phyloP scores from a whole-genome alignment of 306 rosid genomes.

The Trichosanthes cucumerina region DNA sequence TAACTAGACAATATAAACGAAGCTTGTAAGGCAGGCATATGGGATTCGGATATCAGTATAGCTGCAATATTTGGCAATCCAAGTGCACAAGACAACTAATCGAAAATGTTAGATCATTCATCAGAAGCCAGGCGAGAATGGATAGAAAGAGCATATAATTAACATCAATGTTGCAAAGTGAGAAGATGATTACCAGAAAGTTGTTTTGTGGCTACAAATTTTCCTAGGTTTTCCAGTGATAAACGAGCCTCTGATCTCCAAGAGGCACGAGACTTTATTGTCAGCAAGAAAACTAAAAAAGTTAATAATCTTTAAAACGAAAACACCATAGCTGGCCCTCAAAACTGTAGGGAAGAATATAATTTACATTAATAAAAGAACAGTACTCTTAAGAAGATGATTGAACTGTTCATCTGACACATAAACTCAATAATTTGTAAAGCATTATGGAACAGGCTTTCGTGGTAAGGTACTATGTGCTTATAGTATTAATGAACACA shows the following conservation, averaged over 20 bases:
- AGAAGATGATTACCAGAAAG: conserved; percentile 1
- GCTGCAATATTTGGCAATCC: background rate
- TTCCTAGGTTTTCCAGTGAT: background rate
- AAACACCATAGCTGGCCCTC: background rate
- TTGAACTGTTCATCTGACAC: background rate
- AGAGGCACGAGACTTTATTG: background rate
- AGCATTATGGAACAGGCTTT: background rate
- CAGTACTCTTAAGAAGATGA: background rate
- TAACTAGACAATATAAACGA: background rate
- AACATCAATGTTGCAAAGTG: background rate
- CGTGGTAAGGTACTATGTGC: background rate
- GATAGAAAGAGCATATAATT: background rate
- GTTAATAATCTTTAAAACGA: background rate
- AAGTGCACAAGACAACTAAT: background rate
- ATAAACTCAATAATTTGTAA: background rate
- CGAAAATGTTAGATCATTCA: background rate
- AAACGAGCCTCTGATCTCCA: background rate
- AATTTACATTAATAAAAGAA: background rate
- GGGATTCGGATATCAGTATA: background rate
- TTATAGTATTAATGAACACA: background rate
- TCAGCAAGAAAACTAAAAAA: background rate
- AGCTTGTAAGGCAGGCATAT: background rate
- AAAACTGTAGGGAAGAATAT: background rate
- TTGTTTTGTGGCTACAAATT: background rate
- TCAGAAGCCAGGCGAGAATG: background rate